phyloP scores from a whole-genome alignment of 148 eudicot species.

The Fagopyrum esculentum region DNA sequence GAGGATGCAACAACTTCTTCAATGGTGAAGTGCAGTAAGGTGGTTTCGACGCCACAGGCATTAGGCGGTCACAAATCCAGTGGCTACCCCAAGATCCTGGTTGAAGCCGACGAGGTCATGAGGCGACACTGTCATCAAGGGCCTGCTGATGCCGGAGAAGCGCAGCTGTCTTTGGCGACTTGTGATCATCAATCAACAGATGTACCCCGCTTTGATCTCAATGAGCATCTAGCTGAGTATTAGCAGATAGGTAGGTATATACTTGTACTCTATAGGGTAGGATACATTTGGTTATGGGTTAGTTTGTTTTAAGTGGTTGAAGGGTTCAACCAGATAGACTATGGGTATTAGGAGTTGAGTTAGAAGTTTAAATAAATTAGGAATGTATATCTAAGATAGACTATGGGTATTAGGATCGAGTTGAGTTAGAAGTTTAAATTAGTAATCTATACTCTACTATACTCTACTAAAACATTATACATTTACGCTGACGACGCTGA shows the following conservation, averaged over 20 bases:
- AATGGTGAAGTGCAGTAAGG: conserved; percentile 20
- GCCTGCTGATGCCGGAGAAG: background rate
- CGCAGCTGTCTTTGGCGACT: background rate
- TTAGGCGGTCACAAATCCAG: conserved; percentile 52
- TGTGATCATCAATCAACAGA: background rate
- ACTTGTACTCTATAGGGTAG: too few relatives aligned
- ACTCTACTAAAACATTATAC: too few relatives aligned
- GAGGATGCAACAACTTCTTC: conserved; percentile 4
- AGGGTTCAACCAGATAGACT: too few relatives aligned
- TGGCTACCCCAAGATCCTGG: conserved; percentile 25
- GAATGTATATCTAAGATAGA: too few relatives aligned
- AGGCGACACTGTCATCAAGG: conserved; percentile 28
- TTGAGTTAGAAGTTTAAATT: too few relatives aligned
- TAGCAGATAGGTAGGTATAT: background rate
- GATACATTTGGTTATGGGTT: too few relatives aligned
- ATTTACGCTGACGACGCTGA: too few relatives aligned
- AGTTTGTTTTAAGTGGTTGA: too few relatives aligned
- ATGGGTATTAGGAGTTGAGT: too few relatives aligned
- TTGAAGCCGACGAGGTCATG: background rate
- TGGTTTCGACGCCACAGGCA: conserved; percentile 36
- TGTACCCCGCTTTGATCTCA: conserved; percentile 31
- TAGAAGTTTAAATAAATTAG: too few relatives aligned
- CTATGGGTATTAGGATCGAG: too few relatives aligned
- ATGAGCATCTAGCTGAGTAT: conserved; percentile 18
- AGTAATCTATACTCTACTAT: too few relatives aligned